Base-by-base conservation (phyloP, 441 rosid genomes). In the Euphorbia celastroides region DNA sequence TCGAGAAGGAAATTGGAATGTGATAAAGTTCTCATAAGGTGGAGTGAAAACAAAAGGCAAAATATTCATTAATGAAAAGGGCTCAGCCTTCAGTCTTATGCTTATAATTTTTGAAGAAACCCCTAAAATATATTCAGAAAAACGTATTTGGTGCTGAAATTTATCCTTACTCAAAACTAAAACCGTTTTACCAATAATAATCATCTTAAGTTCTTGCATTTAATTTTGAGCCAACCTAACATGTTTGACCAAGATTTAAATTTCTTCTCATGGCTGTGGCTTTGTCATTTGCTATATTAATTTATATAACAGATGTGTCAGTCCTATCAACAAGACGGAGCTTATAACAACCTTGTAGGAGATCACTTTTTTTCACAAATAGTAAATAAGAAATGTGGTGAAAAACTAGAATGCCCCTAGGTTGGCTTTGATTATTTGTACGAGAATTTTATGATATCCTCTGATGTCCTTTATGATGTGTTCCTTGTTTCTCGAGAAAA, bases 401-500 rank as follows among this genome's bases (percentile, higher is more conserved):
- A 51, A n/a, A 38, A 11, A 31, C 19, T 20, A 5, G 55, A 10
- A 31, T 13, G 5, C 20, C 44, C 32, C 44, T n/a, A 13, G n/a
- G 23, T 25, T 36, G 28, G 22, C 30, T 10, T 28, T 57, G 16
- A 36, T 3, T 60, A 19, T 9, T 34, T 60, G 10, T n/a, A 28
- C 6, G 44, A 20, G 67, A 28, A 19, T 20, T 51, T 5, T 32
- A 25, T 31, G 13, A 6, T 30, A 60, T 56, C 51, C 32, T 10
- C 23, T 64, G 19, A 36, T 50, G 23, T 52, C 55, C 14, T 48
- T 19, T 59, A n/a, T 36, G 42, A 7, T 57, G 34, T 44, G 22
- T 60, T 8, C 46, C n/a, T 36, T 64, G 54, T 54, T 36, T 22
- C 23, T 60, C 46, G 16, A 17, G 66, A 56, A 65, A 60, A 66